phyloP scores from a whole-genome alignment of 2,329 filamentous ascomycete genomes.

The Ambrosiella beaveri region DNA sequence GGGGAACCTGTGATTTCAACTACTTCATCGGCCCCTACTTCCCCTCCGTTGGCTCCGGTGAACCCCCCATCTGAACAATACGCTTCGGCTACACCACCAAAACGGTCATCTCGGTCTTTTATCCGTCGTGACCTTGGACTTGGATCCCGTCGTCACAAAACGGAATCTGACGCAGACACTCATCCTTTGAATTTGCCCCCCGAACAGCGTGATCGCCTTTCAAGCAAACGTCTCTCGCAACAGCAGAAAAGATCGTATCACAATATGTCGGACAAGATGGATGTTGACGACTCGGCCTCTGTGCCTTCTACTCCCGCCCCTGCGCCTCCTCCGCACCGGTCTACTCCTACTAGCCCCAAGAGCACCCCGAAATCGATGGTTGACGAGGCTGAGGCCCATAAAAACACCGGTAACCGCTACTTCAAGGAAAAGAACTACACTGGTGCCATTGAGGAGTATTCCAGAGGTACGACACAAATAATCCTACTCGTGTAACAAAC shows the following conservation, averaged over 20 bases:
- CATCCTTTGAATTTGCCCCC: constrained; percentile 84
- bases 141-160: constrained; percentile 31
- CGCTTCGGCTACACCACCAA: constrained; percentile 1
- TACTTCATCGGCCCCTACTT: constrained; percentile 2
- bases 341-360: constrained; percentile 29
- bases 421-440: constrained; percentile 89
- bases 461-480: constrained; percentile 49
- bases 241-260: constrained; percentile 3
- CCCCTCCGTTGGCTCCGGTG: neutral
- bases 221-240: constrained; percentile 18
- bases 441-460: constrained; percentile 81
- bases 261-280: constrained; percentile 52
- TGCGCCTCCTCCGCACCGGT: constrained; percentile 55
- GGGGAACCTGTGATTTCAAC: neutral
- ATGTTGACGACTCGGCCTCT: constrained; percentile 49
- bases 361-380: constrained; percentile 36
- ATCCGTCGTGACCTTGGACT: constrained; percentile 30
- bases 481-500: constrained; percentile 13
- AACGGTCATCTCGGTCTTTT: constrained; percentile 21
- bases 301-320: constrained; percentile 38
- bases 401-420: constrained; percentile 84
- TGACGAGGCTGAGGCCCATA: constrained; percentile 80
- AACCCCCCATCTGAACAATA: neutral
- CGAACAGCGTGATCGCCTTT: constrained; percentile 67
- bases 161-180: constrained; percentile 41